phyloP scores from a whole-genome alignment of 352 stramenopile species.

The Plasmopara muralis region DNA sequence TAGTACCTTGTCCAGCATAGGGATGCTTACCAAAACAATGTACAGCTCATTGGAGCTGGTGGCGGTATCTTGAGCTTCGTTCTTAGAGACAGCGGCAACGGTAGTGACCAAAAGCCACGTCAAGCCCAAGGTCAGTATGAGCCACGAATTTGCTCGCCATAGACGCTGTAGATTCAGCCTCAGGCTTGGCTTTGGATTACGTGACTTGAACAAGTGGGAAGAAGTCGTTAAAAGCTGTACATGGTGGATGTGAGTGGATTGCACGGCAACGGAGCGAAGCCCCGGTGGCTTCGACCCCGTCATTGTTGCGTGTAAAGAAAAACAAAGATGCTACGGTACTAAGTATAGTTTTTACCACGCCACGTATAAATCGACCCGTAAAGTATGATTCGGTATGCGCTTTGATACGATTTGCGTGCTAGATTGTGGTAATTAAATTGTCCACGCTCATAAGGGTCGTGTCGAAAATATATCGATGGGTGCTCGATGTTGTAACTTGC shows the following conservation, averaged over 20 bases:
- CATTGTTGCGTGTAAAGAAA: constrained; percentile 1
- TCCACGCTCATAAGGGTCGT: no score
- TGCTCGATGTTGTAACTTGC: no score
- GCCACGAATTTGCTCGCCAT: constrained; percentile 32
- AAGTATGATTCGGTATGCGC: no score
- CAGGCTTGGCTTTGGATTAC: constrained; percentile 7
- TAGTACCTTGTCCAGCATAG: constrained; percentile 76
- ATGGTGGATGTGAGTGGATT: constrained; percentile 41
- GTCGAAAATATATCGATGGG: no score
- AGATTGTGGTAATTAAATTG: no score
- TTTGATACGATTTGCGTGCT: no score
- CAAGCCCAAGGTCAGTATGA: constrained; percentile 25
- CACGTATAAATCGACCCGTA: no score
- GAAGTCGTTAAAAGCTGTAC: constrained; percentile 20
- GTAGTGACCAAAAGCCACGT: constrained; percentile 17
- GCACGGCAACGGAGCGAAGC: constrained; percentile 47
- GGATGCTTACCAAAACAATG: constrained; percentile 78
- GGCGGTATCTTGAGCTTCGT: constrained; percentile 4
- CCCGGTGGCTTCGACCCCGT: constrained; percentile 17
- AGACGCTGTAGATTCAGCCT: constrained; percentile 15
- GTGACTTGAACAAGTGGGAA: constrained; percentile 1
- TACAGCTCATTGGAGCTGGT: constrained; percentile 39
- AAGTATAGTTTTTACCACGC: neutral
- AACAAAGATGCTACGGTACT: neutral
- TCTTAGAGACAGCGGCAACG: constrained; percentile 4